These are phyloP conservation scores for Wallemia ichthyophaga DNA, from an alignment of 1,284 basidiomycete genomes.

Conservation along the genomic window DNA sequence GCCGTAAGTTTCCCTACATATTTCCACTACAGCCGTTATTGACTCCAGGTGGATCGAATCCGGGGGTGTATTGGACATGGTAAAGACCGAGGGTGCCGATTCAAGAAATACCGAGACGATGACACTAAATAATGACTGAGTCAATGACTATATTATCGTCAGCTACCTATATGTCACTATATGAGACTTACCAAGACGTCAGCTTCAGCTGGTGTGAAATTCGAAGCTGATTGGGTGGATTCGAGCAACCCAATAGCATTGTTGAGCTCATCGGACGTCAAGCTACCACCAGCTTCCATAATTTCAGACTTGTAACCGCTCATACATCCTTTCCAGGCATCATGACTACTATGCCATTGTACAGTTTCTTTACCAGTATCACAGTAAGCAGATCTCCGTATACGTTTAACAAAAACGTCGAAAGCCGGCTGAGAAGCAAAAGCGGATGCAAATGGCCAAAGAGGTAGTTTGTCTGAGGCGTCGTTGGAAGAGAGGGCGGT, in stretches of 20 bases:
- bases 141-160: background rate
- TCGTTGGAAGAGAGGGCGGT: conserved; percentile 6
- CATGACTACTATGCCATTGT: background rate
- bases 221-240: background rate
- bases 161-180: background rate
- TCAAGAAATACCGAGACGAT: background rate
- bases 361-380: background rate
- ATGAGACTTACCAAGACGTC: background rate
- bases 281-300: background rate
- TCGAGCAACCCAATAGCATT: background rate
- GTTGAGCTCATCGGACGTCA: background rate
- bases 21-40: background rate
- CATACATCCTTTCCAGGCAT: background rate
- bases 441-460: conserved; percentile 9
- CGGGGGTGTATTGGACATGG: background rate
- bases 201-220: background rate
- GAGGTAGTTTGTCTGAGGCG: background rate
- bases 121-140: background rate
- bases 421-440: conserved; percentile 9
- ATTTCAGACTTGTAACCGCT: background rate
- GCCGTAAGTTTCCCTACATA: background rate
- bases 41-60: background rate
- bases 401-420: conserved; percentile 6
- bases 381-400: background rate
- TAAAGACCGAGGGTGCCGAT: background rate